Evolutionary conservation across 2,329 filamentous ascomycete genomes (phyloP).

Genomic region (Zarea fungicola): DNA sequence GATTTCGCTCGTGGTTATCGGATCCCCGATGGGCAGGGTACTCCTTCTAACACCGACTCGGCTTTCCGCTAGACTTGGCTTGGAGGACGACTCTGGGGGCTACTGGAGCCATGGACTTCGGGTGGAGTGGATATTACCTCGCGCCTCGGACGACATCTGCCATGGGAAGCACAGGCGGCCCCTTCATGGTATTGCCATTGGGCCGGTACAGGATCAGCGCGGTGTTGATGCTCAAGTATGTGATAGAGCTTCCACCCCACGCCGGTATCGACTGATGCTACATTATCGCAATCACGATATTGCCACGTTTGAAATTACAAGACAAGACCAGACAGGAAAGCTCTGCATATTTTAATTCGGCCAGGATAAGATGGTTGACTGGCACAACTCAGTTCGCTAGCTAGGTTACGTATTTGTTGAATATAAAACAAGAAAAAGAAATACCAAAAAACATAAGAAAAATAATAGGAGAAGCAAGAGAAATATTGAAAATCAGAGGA

Average conservation of each 20-base stretch:
- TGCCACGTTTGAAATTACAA: slow-evolving; percentile 61
- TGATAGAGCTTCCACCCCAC: slow-evolving; percentile 24
- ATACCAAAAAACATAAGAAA: too few relatives aligned
- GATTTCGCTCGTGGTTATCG: slow-evolving; percentile 63
- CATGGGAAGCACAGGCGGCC: slow-evolving; percentile 41
- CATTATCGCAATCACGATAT: slow-evolving; percentile 67
- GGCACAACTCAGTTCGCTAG: too few relatives aligned
- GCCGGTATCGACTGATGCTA: slow-evolving; percentile 63
- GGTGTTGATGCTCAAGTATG: slow-evolving; percentile 19
- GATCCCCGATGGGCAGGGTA: slow-evolving; percentile 61
- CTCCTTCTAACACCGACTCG: slow-evolving; percentile 54
- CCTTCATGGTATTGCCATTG: slow-evolving; percentile 63
- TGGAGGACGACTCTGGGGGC: slow-evolving; percentile 14
- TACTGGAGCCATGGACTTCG: slow-evolving; percentile 42
- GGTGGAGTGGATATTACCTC: slow-evolving; percentile 49
- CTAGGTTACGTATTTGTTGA: too few relatives aligned
- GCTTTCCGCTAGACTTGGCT: slow-evolving; percentile 21
- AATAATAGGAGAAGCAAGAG: too few relatives aligned
- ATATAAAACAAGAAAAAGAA: too few relatives aligned
- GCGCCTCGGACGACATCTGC: slow-evolving; percentile 39
- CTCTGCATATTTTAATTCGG: slow-evolving; percentile 30
- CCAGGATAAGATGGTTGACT: background rate
- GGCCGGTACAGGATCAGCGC: slow-evolving; percentile 51
- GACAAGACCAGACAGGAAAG: slow-evolving; percentile 33
- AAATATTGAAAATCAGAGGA: too few relatives aligned